phyloP scores from a whole-genome alignment of 2,329 filamentous ascomycete species.

The Aspergillus uvarum region DNA sequence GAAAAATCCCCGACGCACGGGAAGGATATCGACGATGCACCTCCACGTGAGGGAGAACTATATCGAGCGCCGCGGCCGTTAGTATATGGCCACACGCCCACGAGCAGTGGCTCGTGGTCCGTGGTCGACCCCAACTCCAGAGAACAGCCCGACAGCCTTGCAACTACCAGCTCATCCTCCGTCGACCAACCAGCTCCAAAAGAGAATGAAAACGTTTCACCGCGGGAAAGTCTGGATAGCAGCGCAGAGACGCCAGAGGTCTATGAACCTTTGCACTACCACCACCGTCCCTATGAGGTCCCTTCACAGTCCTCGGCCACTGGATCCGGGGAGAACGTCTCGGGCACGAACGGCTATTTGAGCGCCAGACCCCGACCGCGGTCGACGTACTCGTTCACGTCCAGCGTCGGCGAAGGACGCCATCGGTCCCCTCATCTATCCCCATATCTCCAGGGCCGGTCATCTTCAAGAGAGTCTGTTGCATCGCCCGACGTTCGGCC shows the following conservation, averaged over 20 bases:
- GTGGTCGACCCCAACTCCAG: constrained; percentile 29
- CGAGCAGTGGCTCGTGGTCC: constrained; percentile 39
- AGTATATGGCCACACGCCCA: constrained; percentile 31
- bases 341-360: constrained; percentile 60
- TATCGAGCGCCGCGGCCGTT: constrained; percentile 16
- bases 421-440: constrained; percentile 55
- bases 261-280: constrained; percentile 53
- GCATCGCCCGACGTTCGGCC: constrained; percentile 60
- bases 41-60: constrained; percentile 29
- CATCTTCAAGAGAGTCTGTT: constrained; percentile 50
- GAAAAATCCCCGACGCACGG: constrained; percentile 19
- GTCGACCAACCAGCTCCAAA: constrained; percentile 26
- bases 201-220: constrained; percentile 32
- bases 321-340: constrained; percentile 48
- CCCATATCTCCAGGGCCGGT: constrained; percentile 48
- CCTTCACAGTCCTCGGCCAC: constrained; percentile 31
- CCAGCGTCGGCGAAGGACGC: constrained; percentile 67
- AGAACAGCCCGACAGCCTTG: constrained; percentile 20
- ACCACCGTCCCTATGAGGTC: constrained; percentile 49
- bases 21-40: constrained; percentile 19
- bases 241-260: constrained; percentile 33
- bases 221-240: constrained; percentile 39
- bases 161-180: constrained; percentile 25
- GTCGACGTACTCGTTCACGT: constrained; percentile 73
- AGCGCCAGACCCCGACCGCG: constrained; percentile 63